phyloP scores from a whole-genome alignment of 2,329 filamentous ascomycete species.

The Cladosporium sphaerospermum region DNA sequence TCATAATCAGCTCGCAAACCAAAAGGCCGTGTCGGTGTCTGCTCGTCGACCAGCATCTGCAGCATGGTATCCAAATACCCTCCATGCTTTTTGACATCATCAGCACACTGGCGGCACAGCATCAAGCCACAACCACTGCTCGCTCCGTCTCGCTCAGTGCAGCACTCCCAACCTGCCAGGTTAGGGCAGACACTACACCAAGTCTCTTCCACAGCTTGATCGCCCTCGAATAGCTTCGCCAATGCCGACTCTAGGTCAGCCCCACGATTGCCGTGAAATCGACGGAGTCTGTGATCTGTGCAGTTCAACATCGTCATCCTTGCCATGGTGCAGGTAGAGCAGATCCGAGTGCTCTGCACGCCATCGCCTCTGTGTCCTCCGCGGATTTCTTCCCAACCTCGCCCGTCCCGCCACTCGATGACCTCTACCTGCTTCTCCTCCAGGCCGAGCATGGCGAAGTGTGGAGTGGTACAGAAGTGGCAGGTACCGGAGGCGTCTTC shows the following conservation, averaged over 20 bases:
- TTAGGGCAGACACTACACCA: slow-evolving; percentile 40
- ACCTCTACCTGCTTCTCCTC: slow-evolving; percentile 26
- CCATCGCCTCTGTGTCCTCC: slow-evolving; percentile 29
- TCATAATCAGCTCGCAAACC: slow-evolving; percentile 31
- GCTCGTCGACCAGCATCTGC: slow-evolving; percentile 13
- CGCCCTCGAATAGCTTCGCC: slow-evolving; percentile 14
- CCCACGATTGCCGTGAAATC: neutral
- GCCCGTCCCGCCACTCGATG: slow-evolving; percentile 25
- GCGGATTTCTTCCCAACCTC: slow-evolving; percentile 28
- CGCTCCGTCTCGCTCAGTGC: slow-evolving; percentile 2
- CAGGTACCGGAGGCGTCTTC: slow-evolving; percentile 23
- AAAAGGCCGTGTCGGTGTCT: slow-evolving; percentile 14
- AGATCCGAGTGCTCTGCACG: slow-evolving; percentile 32
- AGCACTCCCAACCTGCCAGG: slow-evolving; percentile 35
- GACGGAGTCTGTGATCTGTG: slow-evolving; percentile 25
- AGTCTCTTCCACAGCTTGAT: slow-evolving; percentile 13
- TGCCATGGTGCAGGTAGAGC: slow-evolving; percentile 31
- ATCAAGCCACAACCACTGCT: slow-evolving; percentile 28
- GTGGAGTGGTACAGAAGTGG: slow-evolving; percentile 35
- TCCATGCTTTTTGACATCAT: slow-evolving; percentile 18
- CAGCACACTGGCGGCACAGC: slow-evolving; percentile 28
- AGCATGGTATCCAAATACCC: slow-evolving; percentile 24
- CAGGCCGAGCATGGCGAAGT: slow-evolving; percentile 34
- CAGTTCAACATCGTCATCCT: slow-evolving; percentile 34
- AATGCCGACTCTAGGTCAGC: slow-evolving; percentile 27